Percentiles rank a stretch among this genome's conserved stretches.
Evolutionary conservation across 345 rosid species (phyloP).

Genomic region (Aethionema arabicum): DNA sequence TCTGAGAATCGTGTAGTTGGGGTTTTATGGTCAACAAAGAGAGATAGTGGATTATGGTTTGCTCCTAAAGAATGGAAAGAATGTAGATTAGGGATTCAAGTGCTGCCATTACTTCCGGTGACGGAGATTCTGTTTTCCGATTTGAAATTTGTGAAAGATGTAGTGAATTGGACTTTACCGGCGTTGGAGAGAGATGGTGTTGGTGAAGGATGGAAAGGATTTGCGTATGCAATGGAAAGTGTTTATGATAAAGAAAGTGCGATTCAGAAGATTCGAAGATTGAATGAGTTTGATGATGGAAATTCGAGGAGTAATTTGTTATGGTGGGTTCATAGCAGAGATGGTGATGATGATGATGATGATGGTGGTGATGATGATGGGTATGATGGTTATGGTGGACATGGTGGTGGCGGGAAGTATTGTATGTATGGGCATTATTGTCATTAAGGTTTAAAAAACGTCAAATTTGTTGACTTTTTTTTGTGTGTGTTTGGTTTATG

Average conservation of each 20-base stretch:
- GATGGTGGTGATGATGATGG: constrained; percentile 23
- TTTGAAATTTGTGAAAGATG: constrained; percentile 51
- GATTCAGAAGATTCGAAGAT: constrained; percentile 53
- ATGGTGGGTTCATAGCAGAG: constrained; percentile 92
- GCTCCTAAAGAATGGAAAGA: constrained; percentile 80
- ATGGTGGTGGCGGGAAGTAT: constrained; percentile 53
- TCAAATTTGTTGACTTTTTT: neutral
- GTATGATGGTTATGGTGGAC: constrained; percentile 19
- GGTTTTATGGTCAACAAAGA: constrained; percentile 81
- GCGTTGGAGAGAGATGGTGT: constrained; percentile 67
- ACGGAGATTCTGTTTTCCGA: constrained; percentile 74
- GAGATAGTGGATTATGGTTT: constrained; percentile 92
- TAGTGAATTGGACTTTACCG: constrained; percentile 78
- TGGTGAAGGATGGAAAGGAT: constrained; percentile 96
- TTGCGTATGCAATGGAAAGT: constrained; percentile 76
- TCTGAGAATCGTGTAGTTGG: constrained; percentile 80
- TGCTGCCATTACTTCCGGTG: constrained; percentile 68
- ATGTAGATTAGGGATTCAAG: constrained; percentile 84
- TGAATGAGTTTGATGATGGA: constrained; percentile 70
- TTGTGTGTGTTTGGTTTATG: neutral
- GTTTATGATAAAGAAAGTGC: constrained; percentile 62
- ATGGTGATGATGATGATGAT: constrained; percentile 38
- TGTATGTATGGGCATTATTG: constrained; percentile 76
- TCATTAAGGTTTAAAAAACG: constrained; percentile 37
- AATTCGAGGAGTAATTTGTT: constrained; percentile 73